Percentiles rank a stretch among this genome's conserved stretches.
phyloP scores from a whole-genome alignment of 768 basidiomycete species.

The Amylocystis lapponica region DNA sequence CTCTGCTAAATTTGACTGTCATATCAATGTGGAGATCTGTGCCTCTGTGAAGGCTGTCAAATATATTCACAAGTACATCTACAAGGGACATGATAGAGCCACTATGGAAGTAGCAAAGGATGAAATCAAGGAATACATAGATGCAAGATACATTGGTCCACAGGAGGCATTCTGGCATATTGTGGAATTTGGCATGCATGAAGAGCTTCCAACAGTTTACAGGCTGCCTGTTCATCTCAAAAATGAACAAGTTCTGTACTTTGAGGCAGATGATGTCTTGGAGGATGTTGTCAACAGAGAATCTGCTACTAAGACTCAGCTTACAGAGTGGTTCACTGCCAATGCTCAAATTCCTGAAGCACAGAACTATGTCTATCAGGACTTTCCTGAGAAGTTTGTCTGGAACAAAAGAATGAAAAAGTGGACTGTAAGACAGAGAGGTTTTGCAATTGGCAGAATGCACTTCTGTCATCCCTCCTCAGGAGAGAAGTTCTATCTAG shows the following conservation, averaged over 20 bases:
- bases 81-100: slow-evolving; percentile 41
- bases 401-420: slow-evolving; percentile 17
- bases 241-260: slow-evolving; percentile 31
- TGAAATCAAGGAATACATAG: slow-evolving; percentile 31
- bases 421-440: slow-evolving; percentile 27
- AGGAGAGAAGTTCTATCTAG: slow-evolving; percentile 38
- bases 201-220: slow-evolving; percentile 33
- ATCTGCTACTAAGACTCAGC: slow-evolving; percentile 17
- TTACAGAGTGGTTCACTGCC: slow-evolving; percentile 27
- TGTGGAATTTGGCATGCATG: too few relatives aligned
- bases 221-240: slow-evolving; percentile 39
- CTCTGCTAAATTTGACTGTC: slow-evolving; percentile 32
- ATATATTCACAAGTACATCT: slow-evolving; percentile 44
- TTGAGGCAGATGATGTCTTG: slow-evolving; percentile 26
- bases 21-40: slow-evolving; percentile 46
- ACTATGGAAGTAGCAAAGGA: slow-evolving; percentile 29
- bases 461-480: slow-evolving; percentile 30
- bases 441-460: slow-evolving; percentile 36
- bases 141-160: slow-evolving; percentile 33
- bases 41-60: slow-evolving; percentile 34
- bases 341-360: slow-evolving; percentile 11
- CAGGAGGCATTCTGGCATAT: slow-evolving; percentile 33
- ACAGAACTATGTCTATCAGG: slow-evolving; percentile 27
- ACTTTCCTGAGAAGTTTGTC: slow-evolving; percentile 31
- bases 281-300: slow-evolving; percentile 7